phyloP scores from a whole-genome alignment of 2,329 filamentous ascomycete genomes.

The Fusarium nisikadoi region DNA sequence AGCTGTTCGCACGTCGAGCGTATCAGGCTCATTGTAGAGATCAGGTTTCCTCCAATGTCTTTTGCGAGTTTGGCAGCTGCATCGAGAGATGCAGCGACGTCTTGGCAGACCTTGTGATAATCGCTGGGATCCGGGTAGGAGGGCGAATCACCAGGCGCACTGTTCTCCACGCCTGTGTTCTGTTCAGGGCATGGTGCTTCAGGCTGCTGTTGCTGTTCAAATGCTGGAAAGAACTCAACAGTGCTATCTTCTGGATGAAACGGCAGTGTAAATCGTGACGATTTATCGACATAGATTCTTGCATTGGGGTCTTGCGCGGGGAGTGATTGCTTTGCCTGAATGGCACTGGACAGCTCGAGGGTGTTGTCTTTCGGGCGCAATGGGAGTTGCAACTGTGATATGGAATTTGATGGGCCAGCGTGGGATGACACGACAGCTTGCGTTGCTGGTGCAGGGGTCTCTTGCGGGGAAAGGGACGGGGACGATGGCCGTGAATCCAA shows the following conservation, averaged over 20 bases:
- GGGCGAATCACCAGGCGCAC: accelerated
- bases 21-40: conserved; percentile 32
- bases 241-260: neutral
- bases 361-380: neutral
- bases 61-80: neutral
- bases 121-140: neutral
- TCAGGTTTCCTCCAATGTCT: conserved; percentile 7
- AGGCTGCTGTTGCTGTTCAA: neutral
- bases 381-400: neutral
- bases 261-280: neutral
- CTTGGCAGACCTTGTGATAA: conserved; percentile 17
- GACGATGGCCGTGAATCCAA: conserved; percentile 3
- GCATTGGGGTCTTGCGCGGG: neutral
- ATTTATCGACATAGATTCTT: too few species aligned
- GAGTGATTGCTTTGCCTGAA: neutral
- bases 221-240: neutral
- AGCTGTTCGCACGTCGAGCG: conserved; percentile 24
- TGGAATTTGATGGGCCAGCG: neutral
- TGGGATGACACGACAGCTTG: neutral
- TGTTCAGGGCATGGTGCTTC: neutral
- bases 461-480: neutral
- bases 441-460: neutral
- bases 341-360: neutral
- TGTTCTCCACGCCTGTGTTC: too few species aligned
- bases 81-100: neutral